These are phyloP conservation scores for Aspergillus heteromorphus DNA, from an alignment of 495 filamentous ascomycete genomes.

Conservation along the genomic window DNA sequence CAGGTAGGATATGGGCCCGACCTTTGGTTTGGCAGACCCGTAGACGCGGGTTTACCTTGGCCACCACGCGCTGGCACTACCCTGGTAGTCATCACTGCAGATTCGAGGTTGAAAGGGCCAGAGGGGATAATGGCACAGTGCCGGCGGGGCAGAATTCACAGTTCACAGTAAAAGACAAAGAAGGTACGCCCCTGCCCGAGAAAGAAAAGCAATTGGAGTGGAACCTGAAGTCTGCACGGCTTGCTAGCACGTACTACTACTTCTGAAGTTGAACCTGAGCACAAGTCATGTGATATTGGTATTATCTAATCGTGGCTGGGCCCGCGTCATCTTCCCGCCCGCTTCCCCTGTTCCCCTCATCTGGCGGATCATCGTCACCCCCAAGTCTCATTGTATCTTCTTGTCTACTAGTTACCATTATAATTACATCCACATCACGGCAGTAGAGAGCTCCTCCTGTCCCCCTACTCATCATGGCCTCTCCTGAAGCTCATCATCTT, in stretches of 20 bases:
- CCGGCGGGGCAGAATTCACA: neutral
- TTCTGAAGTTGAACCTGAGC: neutral
- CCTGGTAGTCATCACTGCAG: slow-evolving; percentile 36
- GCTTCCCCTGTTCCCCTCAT: neutral
- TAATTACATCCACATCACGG: slow-evolving; percentile 34
- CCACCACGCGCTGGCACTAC: slow-evolving; percentile 31
- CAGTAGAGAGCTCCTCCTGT: slow-evolving; percentile 99
- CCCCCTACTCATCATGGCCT: slow-evolving; percentile 60
- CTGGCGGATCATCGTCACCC: neutral
- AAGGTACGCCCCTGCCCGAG: slow-evolving; percentile 9
- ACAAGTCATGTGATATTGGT: slow-evolving; percentile 24
- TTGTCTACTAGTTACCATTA: neutral
- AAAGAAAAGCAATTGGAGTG: neutral
- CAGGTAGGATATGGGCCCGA: slow-evolving; percentile 32
- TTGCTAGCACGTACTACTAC: neutral
- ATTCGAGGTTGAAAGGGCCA: too few species aligned
- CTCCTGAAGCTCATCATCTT: slow-evolving; percentile 90
- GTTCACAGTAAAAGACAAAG: neutral
- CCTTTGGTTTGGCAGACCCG: slow-evolving; percentile 65
- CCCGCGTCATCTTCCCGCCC: slow-evolving; percentile 21
- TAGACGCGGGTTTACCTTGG: slow-evolving; percentile 27
- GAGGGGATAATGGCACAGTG: neutral
- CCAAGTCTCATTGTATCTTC: too few species aligned
- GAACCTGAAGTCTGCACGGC: neutral
- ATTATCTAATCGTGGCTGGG: slow-evolving; percentile 16